Evolutionary conservation across 1,139 yeast genomes (phyloP), one percentile per base, ranked within the genome.

Genomic region (Yamadazyma dushanensis): DNA sequence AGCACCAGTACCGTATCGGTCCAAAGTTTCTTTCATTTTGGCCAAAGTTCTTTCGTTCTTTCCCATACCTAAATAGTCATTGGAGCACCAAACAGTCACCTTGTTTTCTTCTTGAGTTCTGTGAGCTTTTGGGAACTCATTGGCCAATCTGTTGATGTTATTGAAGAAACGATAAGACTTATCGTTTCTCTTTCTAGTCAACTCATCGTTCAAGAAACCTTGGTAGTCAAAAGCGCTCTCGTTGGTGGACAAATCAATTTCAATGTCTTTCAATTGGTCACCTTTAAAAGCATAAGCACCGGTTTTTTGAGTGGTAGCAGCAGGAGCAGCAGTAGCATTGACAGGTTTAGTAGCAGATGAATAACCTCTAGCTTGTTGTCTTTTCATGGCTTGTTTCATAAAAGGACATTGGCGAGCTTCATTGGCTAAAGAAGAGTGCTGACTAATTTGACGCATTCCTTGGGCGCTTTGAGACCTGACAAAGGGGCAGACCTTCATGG

Each of bases 51-150:
- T 68, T 44, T 75, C 75, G 59, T 92, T 84, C 55, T 78, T 80
- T 35, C 97, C 94, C 94, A 94, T 86, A 14, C 97, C 97, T 45
- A 92, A 73, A 63, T 92, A 92, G 63, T 92, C 99, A 61, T 92
- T 92, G 30, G 97, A 89, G 57, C 98, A 92, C 98, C 98, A 92
- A 39, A 92, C 98, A 39, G 96, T 87, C 42, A 92, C 98, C 59
- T 86, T 85, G 52, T 88, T 95, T 14, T 70, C 70, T 54, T 83
- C 90, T 30, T 61, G 49, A 36, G 80, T 73, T 47, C 94, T 78
- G 57, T 92, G 98, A 29, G 98, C 98, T 53, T 68, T 70, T 29
- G 99, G 99, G 57, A 88, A 92, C 56, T 90, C 96, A 45, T 81
- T 73, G 35, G 97, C 97, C 54, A 92, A 76, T 49, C 99, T 82